phyloP scores from a whole-genome alignment of 176 grass and related monocot genomes.

The Olyra latifolia region DNA sequence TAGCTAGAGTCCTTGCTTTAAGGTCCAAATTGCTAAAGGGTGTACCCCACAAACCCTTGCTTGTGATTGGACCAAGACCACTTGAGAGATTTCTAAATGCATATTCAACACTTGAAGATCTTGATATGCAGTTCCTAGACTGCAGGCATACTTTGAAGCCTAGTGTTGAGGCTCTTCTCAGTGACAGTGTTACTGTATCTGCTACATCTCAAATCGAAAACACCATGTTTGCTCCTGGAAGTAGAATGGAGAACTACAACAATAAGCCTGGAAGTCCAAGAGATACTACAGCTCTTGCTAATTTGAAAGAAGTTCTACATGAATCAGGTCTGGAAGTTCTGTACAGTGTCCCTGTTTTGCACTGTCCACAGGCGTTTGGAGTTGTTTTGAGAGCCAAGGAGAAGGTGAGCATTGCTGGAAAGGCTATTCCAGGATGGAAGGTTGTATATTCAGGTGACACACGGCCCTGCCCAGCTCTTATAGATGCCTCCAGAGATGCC shows the following conservation, averaged over 20 bases:
- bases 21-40: conserved; percentile 62
- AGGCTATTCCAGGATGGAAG: conserved; percentile 80
- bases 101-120: conserved; percentile 88
- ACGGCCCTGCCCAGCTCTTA: conserved; percentile 70
- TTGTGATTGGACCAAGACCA: conserved; percentile 89
- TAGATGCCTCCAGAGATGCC: conserved; percentile 81
- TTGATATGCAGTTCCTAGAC: conserved; percentile 95
- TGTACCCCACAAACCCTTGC: conserved; percentile 63
- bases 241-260: conserved; percentile 86
- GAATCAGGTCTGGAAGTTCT: conserved; percentile 67
- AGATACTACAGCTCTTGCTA: conserved; percentile 47
- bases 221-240: conserved; percentile 71
- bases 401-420: conserved; percentile 48
- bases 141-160: conserved; percentile 85
- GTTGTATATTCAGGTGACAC: conserved; percentile 96
- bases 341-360: conserved; percentile 86
- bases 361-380: conserved; percentile 89
- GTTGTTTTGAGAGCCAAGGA: conserved; percentile 66
- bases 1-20: conserved; percentile 86
- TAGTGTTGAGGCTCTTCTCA: conserved; percentile 40
- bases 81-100: conserved; percentile 94
- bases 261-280: conserved; percentile 63
- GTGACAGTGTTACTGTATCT: conserved; percentile 21
- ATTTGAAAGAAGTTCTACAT: conserved; percentile 64
- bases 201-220: conserved; percentile 32